A percentile compares a stretch with the other conserved stretches of the same genome.
phyloP scores from a whole-genome alignment of 2,329 filamentous ascomycete species.

The Xylariaceae sp. region DNA sequence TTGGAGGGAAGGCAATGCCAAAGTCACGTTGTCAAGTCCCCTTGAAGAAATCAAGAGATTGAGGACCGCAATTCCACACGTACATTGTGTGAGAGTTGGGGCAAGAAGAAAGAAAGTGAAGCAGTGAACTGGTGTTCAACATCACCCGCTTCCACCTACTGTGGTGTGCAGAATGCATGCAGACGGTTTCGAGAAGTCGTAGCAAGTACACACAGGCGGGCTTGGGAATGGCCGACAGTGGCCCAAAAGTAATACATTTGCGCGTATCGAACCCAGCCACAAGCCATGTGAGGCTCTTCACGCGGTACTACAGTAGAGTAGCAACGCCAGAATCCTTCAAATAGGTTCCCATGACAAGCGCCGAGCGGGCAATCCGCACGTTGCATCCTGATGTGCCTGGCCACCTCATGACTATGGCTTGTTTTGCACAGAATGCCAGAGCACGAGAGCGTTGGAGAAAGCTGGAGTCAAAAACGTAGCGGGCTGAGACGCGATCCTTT shows the following conservation, averaged over 20 bases:
- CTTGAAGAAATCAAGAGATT: constrained; percentile 2
- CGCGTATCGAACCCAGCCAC: not conserved
- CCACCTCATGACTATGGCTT: not conserved
- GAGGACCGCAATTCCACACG: constrained; percentile 24
- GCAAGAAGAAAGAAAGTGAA: not conserved
- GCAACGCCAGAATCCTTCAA: too few species aligned
- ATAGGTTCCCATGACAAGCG: constrained; percentile 4
- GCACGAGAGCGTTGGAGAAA: not conserved
- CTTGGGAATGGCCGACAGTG: too few species aligned
- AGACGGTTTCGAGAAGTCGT: too few species aligned
- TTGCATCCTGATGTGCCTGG: constrained; percentile 2
- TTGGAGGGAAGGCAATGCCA: constrained; percentile 14
- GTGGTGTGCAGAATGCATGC: too few species aligned
- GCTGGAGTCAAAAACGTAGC: too few species aligned
- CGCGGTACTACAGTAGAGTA: too few species aligned
- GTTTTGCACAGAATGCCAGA: not conserved
- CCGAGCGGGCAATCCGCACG: not conserved
- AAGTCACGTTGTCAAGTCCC: too few species aligned
- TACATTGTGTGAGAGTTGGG: constrained; percentile 21
- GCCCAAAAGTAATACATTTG: too few species aligned
- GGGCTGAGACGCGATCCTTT: too few species aligned
- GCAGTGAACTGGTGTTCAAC: too few species aligned
- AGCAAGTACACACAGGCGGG: too few species aligned
- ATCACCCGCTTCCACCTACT: too few species aligned
- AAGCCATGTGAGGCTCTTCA: not conserved